phyloP scores from a whole-genome alignment of 352 stramenopile genomes.

The Globisporangium radiosum region DNA sequence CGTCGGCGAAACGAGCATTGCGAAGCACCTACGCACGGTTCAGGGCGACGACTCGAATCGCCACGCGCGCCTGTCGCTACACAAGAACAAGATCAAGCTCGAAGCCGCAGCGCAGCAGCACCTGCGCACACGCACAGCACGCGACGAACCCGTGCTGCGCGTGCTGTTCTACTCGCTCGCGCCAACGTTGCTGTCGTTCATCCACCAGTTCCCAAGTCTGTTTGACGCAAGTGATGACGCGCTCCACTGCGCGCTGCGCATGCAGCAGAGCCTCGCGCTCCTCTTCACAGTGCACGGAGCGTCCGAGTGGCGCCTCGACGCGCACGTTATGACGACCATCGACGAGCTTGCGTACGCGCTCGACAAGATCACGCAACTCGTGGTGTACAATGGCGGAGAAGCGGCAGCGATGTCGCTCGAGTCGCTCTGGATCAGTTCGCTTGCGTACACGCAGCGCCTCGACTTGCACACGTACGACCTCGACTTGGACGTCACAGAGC shows the following conservation, averaged over 20 bases:
- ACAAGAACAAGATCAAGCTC: slow-evolving; percentile 36
- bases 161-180: slow-evolving; percentile 33
- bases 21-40: slow-evolving; percentile 28
- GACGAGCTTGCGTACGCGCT: slow-evolving; percentile 43
- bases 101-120: slow-evolving; percentile 19
- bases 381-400: background rate
- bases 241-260: slow-evolving; percentile 8
- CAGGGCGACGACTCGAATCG: slow-evolving; percentile 47
- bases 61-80: slow-evolving; percentile 28
- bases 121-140: slow-evolving; percentile 18
- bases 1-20: slow-evolving; percentile 25
- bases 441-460: slow-evolving; percentile 8
- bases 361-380: slow-evolving; percentile 31
- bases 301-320: slow-evolving; percentile 29
- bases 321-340: slow-evolving; percentile 19
- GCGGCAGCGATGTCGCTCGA: slow-evolving; percentile 7
- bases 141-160: slow-evolving; percentile 29
- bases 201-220: slow-evolving; percentile 46
- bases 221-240: slow-evolving; percentile 27
- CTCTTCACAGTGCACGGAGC: slow-evolving; percentile 24
- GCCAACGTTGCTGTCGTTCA: slow-evolving; percentile 43
- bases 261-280: slow-evolving; percentile 26
- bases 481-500: slow-evolving; percentile 1
- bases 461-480: slow-evolving; percentile 11
- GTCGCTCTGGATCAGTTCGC: slow-evolving; percentile 6